Percentiles rank a stretch among this genome's conserved stretches.
Evolutionary conservation across 805 yeast species (phyloP).

Genomic region (Wickerhamiella lipophila): DNA sequence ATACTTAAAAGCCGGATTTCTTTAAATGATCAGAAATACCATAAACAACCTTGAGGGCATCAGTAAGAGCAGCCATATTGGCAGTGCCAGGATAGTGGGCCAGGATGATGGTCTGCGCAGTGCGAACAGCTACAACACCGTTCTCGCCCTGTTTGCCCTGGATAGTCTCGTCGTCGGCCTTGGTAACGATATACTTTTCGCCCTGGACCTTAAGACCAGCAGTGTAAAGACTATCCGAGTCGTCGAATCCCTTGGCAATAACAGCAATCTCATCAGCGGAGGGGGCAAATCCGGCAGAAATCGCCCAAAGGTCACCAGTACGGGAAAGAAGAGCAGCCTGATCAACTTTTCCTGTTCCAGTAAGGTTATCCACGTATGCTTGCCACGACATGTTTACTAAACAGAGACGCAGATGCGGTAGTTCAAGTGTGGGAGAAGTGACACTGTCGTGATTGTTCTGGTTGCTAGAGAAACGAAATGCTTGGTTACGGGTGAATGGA

Average conservation of each 20-base stretch:
- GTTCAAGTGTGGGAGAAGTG: background rate
- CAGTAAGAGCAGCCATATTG: constrained; percentile 68
- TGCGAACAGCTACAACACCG: constrained; percentile 84
- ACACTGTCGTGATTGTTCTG: no score
- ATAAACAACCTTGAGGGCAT: constrained; percentile 89
- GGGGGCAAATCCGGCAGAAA: constrained; percentile 52
- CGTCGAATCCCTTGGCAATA: constrained; percentile 67
- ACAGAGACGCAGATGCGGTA: background rate
- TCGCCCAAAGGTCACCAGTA: constrained; percentile 95
- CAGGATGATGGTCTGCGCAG: constrained; percentile 79
- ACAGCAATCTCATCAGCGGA: constrained; percentile 57
- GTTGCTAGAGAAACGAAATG: background rate
- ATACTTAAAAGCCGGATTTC: constrained; percentile 4
- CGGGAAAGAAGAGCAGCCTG: constrained; percentile 86
- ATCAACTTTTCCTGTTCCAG: constrained; percentile 78
- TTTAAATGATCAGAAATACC: constrained; percentile 83
- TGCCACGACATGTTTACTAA: constrained; percentile 24
- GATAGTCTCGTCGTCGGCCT: constrained; percentile 84
- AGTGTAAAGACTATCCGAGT: constrained; percentile 68
- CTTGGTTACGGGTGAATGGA: no score
- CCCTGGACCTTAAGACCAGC: constrained; percentile 77
- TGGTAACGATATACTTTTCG: constrained; percentile 73
- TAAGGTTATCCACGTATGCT: constrained; percentile 93
- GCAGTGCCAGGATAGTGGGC: constrained; percentile 53
- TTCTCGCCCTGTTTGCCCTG: constrained; percentile 83